A percentile compares a stretch with the other conserved stretches of the same genome.
phyloP scores from a whole-genome alignment of 352 stramenopile genomes.

The Globisporangium ultimum region DNA sequence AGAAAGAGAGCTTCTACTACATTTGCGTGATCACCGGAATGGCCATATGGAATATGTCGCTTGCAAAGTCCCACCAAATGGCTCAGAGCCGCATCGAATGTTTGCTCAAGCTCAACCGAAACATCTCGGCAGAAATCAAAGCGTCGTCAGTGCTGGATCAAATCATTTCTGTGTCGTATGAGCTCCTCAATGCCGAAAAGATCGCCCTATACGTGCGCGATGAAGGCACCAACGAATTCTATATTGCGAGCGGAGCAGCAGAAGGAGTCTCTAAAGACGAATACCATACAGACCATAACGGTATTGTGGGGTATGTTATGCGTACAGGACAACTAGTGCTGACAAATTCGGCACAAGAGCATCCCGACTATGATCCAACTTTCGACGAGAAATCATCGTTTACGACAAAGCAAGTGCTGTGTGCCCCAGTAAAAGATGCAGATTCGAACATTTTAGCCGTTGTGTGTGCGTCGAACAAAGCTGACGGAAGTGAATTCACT shows the following conservation, averaged over 20 bases:
- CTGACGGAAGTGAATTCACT: constrained; percentile 26
- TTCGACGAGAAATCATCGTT: constrained; percentile 28
- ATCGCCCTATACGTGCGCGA: constrained; percentile 32
- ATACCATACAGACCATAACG: constrained; percentile 33
- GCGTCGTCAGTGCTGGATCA: constrained; percentile 29
- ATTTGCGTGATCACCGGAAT: constrained; percentile 38
- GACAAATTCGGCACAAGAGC: constrained; percentile 26
- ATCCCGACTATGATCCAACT: constrained; percentile 24
- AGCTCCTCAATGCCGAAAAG: constrained; percentile 29
- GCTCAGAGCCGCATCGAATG: constrained; percentile 36
- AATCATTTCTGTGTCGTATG: constrained; percentile 41
- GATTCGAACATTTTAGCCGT: constrained; percentile 30
- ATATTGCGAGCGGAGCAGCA: constrained; percentile 18
- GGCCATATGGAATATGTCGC: constrained; percentile 36
- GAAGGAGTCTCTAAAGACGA: constrained; percentile 19
- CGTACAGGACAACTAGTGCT: constrained; percentile 29
- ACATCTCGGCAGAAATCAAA: constrained; percentile 34
- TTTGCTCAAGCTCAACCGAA: constrained; percentile 32
- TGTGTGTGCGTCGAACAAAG: constrained; percentile 33
- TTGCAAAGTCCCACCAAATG: constrained; percentile 27
- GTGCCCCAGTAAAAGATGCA: constrained; percentile 32
- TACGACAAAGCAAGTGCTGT: constrained; percentile 24
- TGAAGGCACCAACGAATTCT: constrained; percentile 28
- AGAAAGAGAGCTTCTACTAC: constrained; percentile 37
- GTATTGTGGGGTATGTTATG: constrained; percentile 27